A percentile compares a stretch with the other conserved stretches of the same genome.
These are phyloP conservation scores for Claviceps fusiformis DNA, from an alignment of 2,329 filamentous ascomycete genomes.

Conservation along the genomic window DNA sequence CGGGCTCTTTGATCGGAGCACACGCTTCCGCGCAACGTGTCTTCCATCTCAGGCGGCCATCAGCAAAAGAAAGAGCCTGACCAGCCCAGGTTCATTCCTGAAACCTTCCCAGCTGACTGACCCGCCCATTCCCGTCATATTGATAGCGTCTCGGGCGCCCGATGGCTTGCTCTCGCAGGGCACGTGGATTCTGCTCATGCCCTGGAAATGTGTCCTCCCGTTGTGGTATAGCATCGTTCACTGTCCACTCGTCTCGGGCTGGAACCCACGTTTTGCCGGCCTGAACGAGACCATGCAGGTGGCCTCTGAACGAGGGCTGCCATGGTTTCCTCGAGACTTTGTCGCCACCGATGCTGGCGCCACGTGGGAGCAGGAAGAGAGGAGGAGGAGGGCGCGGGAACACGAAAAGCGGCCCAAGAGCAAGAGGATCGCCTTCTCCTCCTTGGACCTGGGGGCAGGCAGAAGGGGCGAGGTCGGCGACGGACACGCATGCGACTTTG, in stretches of 20 bases:
- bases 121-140: conserved; percentile 62
- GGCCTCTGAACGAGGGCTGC: conserved; percentile 60
- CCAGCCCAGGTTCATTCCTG: conserved; percentile 49
- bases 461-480: conserved; percentile 71
- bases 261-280: conserved; percentile 72
- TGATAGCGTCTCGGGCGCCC: conserved; percentile 46
- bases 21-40: conserved; percentile 49
- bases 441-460: conserved; percentile 57
- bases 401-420: conserved; percentile 74
- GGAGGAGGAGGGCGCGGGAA: conserved; percentile 56
- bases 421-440: conserved; percentile 63
- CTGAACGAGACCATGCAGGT: conserved; percentile 68
- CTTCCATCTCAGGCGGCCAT: conserved; percentile 67
- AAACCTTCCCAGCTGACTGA: conserved; percentile 41
- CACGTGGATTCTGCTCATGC: conserved; percentile 71
- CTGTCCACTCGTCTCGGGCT: conserved; percentile 64
- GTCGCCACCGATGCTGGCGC: conserved; percentile 67
- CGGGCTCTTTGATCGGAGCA: conserved; percentile 54
- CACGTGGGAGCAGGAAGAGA: conserved; percentile 59
- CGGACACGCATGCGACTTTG: conserved; percentile 77
- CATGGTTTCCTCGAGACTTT: conserved; percentile 81
- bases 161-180: conserved; percentile 41
- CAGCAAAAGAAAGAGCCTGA: conserved; percentile 58
- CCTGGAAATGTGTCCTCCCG: conserved; percentile 77
- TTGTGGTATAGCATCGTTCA: conserved; percentile 82